Conservation (phyloP, 1,284 basidiomycete species). For the Coniferiporia sulphurascens region DNA sequence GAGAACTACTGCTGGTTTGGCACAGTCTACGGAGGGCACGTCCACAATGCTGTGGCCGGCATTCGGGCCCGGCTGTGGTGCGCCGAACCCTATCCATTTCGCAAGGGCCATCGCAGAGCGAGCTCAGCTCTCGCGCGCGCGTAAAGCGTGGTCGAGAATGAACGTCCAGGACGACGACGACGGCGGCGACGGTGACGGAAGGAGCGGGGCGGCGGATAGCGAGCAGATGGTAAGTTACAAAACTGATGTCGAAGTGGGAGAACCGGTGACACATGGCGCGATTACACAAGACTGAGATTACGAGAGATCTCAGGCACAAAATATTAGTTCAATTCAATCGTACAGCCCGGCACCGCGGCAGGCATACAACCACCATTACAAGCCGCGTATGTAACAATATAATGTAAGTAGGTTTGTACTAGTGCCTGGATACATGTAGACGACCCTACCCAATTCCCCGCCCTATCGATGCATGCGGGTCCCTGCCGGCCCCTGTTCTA, state of each 20-base stretch:
- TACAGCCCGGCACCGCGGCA: not conserved
- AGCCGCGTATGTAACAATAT: not conserved
- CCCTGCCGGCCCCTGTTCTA: no score
- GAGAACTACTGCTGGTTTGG: constrained; percentile 30
- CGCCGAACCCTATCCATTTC: constrained; percentile 34
- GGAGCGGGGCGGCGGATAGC: not conserved
- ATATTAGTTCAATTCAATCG: not conserved
- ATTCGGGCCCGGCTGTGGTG: not conserved
- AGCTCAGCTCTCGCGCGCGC: constrained; percentile 12
- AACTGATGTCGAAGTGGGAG: constrained; percentile 1
- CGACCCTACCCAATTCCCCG: no score
- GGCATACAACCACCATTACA: not conserved
- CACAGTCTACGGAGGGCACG: constrained; percentile 26
- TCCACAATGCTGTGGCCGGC: constrained; percentile 23
- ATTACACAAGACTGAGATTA: not conserved
- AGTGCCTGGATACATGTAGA: not conserved
- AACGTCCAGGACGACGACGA: no score
- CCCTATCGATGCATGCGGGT: no score
- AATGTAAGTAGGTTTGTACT: not conserved
- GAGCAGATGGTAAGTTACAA: constrained; percentile 5
- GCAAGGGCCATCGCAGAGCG: constrained; percentile 37
- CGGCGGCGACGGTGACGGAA: not conserved
- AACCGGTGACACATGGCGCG: not conserved
- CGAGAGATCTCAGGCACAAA: not conserved
- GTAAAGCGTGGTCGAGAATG: constrained; percentile 7